Evolutionary conservation across 2,329 filamentous ascomycete genomes (phyloP), one percentile per base, ranked within the genome.

Genomic region (Colletotrichum echinochloae): DNA sequence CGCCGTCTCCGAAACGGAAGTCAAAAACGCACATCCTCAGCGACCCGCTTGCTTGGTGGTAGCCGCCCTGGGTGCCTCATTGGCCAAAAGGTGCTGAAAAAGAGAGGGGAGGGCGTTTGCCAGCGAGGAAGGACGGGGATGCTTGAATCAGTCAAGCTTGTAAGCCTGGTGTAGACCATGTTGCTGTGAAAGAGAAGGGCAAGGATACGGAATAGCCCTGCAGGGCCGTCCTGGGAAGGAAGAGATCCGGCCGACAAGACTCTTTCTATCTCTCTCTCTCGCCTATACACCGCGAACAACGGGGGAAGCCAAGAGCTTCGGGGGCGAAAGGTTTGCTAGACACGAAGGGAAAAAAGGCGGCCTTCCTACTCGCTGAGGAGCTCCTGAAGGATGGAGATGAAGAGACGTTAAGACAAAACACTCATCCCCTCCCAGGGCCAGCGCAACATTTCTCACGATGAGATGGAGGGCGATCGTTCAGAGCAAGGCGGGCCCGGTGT

Each of bases 181-280:
- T 39, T 30, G 54, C 46, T 16, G 33, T 26, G 33, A 46, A 46
- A 37, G 20, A 5, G 44, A 49, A 37, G 28, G 28, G 57, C 62
- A 66, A 55, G 66, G 62, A 49, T 66, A 12, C 20, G 54, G 51
- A 7, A 56, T 12, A 55, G 52, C 61, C 39, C 39, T 66, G 46
- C 55, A 60, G 46, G 61, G 48, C 61, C 16, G 26, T 12, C 14
- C 18, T 14, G 61, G 28, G 37, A 28, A 28, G 8, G 16, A 16
- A 28, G 51, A 55, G 30, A 23, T 16, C 20, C 30, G 12, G 23
- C 51, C 51, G 9, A 18, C 3, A 26, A 18, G 14, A 23, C n/a
- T n/a, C n/a, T 14, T 20, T 41, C 39, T 20, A 14, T 41, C 39
- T 18, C 20, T 28, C 26, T 28, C 46, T 26, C 46, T 49, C 46